A percentile compares a stretch with the other conserved stretches of the same genome.
These are phyloP conservation scores for Amaranthus hypochondriacus DNA, from an alignment of 148 eudicot species.

Conservation along the genomic window DNA sequence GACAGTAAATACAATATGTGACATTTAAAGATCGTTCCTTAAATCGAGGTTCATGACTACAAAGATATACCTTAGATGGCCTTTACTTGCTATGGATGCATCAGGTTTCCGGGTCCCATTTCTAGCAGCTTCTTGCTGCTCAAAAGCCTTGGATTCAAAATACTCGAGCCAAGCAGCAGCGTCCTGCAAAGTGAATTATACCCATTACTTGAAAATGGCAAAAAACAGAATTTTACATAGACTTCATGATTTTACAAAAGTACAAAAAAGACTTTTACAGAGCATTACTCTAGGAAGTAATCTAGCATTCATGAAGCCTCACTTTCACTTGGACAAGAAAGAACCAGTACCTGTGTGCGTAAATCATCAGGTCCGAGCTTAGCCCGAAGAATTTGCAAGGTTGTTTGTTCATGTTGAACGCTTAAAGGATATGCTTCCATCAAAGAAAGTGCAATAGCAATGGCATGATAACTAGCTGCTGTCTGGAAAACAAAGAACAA, in stretches of 20 bases:
- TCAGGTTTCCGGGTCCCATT: slow-evolving; percentile 97
- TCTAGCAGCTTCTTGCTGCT: slow-evolving; percentile 99
- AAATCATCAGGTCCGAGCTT: slow-evolving; percentile 99
- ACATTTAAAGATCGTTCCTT: slow-evolving; percentile 6
- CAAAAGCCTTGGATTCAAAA: slow-evolving; percentile 99
- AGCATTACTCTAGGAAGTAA: not conserved
- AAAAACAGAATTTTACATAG: not conserved
- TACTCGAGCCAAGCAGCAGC: slow-evolving; percentile 99
- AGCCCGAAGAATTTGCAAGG: slow-evolving; percentile 92
- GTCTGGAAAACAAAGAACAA: slow-evolving; percentile 47
- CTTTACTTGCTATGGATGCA: slow-evolving; percentile 99
- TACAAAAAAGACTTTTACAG: not conserved
- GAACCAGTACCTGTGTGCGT: slow-evolving; percentile 84
- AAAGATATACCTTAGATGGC: slow-evolving; percentile 80
- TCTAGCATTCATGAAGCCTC: not conserved
- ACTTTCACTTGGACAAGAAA: not conserved
- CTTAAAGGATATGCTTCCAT: slow-evolving; percentile 99
- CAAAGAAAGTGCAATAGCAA: slow-evolving; percentile 96
- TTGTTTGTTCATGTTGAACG: slow-evolving; percentile 99
- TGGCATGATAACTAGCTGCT: slow-evolving; percentile 99
- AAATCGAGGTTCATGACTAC: slow-evolving; percentile 6
- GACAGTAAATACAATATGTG: not conserved
- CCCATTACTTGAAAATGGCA: slow-evolving; percentile 5
- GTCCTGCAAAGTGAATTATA: slow-evolving; percentile 53
- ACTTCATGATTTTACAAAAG: not conserved